These are phyloP conservation scores for Amanita pallidorosea DNA, from an alignment of 768 basidiomycete genomes.

Conservation along the genomic window DNA sequence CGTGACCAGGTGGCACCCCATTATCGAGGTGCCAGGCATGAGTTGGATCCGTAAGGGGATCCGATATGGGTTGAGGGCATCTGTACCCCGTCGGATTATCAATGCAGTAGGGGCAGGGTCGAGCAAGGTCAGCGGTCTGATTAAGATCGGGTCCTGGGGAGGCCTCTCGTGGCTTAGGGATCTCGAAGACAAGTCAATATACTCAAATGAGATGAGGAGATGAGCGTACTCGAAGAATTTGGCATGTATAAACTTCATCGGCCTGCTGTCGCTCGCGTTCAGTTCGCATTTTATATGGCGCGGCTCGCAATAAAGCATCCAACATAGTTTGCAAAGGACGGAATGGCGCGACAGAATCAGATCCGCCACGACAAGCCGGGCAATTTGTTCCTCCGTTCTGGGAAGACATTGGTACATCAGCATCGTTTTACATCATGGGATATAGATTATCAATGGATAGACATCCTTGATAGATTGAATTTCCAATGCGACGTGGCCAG, in stretches of 20 bases:
- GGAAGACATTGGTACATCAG: constrained; percentile 7
- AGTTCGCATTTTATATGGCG: constrained; percentile 57
- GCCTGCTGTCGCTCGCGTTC: constrained; percentile 70
- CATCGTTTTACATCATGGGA: not conserved
- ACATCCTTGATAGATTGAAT: not conserved
- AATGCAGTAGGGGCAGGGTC: constrained; percentile 73
- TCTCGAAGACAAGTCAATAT: constrained; percentile 25
- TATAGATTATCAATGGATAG: not conserved
- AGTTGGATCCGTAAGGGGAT: constrained; percentile 58
- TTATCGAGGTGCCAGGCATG: constrained; percentile 72
- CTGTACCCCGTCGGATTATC: constrained; percentile 71
- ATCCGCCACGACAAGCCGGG: constrained; percentile 67
- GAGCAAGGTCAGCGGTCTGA: constrained; percentile 50
- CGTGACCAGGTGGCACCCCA: constrained; percentile 72
- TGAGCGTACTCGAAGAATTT: constrained; percentile 45
- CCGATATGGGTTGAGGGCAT: constrained; percentile 71
- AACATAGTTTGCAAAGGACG: constrained; percentile 64
- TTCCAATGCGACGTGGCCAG: not conserved
- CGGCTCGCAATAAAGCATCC: constrained; percentile 60
- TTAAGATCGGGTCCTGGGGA: constrained; percentile 71
- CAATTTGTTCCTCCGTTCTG: constrained; percentile 83
- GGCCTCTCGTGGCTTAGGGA: constrained; percentile 64
- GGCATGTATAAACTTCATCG: constrained; percentile 66
- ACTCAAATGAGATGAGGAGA: constrained; percentile 2
- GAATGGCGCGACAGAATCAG: constrained; percentile 60